phyloP scores from a whole-genome alignment of 2,329 filamentous ascomycete genomes.

The Neonectria sp. region DNA sequence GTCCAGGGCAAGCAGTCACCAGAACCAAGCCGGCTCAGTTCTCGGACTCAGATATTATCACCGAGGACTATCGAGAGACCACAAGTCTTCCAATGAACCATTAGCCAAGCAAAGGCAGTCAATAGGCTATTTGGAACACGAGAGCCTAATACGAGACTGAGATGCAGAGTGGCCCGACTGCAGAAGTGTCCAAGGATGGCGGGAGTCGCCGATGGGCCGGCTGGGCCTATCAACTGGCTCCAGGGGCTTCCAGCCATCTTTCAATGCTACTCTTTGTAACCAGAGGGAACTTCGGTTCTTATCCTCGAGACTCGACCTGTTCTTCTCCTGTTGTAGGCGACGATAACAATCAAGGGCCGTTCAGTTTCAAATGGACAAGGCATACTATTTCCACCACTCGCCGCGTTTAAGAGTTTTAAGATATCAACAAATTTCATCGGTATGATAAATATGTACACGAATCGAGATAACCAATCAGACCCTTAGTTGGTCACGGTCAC shows the following conservation, averaged over 20 bases:
- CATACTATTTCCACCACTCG: not conserved
- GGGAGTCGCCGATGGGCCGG: not conserved
- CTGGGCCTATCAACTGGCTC: not conserved
- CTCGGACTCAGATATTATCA: not conserved
- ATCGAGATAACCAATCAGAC: not conserved
- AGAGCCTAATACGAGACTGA: not conserved
- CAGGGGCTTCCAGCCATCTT: not conserved
- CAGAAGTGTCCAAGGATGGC: not conserved
- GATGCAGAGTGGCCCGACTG: not conserved
- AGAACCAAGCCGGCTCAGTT: not conserved
- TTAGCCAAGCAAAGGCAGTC: too few relatives aligned
- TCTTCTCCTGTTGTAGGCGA: not conserved
- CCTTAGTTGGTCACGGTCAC: slow-evolving; percentile 23
- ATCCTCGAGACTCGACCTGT: not conserved
- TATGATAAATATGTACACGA: slow-evolving; percentile 19
- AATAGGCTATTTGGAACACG: not conserved
- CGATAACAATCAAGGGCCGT: not conserved
- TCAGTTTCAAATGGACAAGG: not conserved
- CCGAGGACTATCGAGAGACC: not conserved
- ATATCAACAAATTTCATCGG: not conserved
- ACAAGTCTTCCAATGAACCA: too few relatives aligned
- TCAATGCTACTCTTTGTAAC: not conserved
- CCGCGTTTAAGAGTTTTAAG: not conserved
- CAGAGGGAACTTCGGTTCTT: not conserved
- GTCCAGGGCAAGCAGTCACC: not conserved